Conservation (phyloP, 2,329 filamentous ascomycete genomes). For the Fusarium falciforme region DNA sequence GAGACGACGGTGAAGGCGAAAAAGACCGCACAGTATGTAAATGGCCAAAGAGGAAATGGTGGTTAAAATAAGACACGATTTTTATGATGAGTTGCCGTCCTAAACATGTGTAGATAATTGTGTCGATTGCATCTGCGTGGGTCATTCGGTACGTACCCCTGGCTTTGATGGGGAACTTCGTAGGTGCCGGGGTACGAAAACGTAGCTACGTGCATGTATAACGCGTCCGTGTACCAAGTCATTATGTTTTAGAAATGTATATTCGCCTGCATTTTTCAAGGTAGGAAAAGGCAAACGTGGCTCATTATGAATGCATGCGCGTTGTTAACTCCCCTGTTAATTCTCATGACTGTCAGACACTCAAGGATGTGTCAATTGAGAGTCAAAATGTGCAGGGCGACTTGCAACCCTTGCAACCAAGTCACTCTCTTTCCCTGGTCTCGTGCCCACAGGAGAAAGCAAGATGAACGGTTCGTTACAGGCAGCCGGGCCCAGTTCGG, state of each 20-base stretch:
- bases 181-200: neutral
- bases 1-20: constrained; percentile 6
- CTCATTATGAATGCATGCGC: neutral
- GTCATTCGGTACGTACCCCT: neutral
- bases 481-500: constrained; percentile 27
- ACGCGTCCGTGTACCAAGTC: neutral
- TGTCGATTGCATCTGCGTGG: neutral
- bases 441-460: constrained; percentile 20
- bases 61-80: neutral
- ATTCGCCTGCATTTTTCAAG: neutral
- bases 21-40: neutral
- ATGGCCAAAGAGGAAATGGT: neutral
- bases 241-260: neutral
- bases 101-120: neutral
- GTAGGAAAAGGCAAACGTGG: neutral
- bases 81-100: neutral
- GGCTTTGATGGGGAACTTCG: neutral
- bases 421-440: constrained; percentile 5
- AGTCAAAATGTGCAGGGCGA: neutral
- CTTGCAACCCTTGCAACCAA: constrained; percentile 22
- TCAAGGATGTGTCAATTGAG: neutral
- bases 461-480: constrained; percentile 32
- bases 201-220: constrained; percentile 6
- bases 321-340: constrained; percentile 6
- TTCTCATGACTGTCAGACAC: constrained; percentile 26